Evolutionary conservation across 2,329 filamentous ascomycete genomes (phyloP).

Genomic region (Ophiostoma perfectum): DNA sequence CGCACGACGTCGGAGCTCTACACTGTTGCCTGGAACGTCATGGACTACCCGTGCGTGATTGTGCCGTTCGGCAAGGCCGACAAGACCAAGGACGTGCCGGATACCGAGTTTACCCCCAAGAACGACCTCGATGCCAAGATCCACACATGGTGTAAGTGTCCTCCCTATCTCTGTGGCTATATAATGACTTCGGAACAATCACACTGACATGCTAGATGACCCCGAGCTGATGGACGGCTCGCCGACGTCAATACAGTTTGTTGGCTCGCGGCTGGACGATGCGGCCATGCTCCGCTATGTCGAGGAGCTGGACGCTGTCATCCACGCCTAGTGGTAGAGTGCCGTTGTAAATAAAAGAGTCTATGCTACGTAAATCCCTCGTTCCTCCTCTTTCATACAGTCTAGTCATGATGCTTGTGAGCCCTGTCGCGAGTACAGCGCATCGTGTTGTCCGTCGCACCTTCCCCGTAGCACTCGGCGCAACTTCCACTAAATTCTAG

Average conservation of each 20-base stretch:
- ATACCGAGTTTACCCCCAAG: slow-evolving; percentile 15
- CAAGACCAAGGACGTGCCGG: slow-evolving; percentile 15
- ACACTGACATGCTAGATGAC: slow-evolving; percentile 10
- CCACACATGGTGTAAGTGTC: slow-evolving; percentile 21
- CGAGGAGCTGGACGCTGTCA: slow-evolving; percentile 19
- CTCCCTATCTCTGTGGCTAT: background rate
- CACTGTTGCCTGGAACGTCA: slow-evolving; percentile 25
- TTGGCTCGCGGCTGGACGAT: slow-evolving; percentile 18
- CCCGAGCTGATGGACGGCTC: slow-evolving; percentile 19
- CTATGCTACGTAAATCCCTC: too few species aligned
- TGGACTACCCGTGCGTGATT: slow-evolving; percentile 26
- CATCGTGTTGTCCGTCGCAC: background rate
- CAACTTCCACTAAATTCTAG: background rate
- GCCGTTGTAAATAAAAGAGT: background rate
- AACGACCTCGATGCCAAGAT: slow-evolving; percentile 24
- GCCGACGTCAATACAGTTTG: slow-evolving; percentile 19
- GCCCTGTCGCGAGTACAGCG: too few species aligned
- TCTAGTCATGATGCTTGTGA: too few species aligned
- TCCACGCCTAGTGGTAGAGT: slow-evolving; percentile 2
- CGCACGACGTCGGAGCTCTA: slow-evolving; percentile 24
- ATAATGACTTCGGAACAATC: background rate
- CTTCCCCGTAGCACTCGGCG: background rate
- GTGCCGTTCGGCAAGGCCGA: slow-evolving; percentile 24
- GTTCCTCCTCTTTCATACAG: too few species aligned
- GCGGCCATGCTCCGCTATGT: slow-evolving; percentile 16